phyloP scores from a whole-genome alignment of 2,329 filamentous ascomycete genomes.

The Ophiostoma sp. region DNA sequence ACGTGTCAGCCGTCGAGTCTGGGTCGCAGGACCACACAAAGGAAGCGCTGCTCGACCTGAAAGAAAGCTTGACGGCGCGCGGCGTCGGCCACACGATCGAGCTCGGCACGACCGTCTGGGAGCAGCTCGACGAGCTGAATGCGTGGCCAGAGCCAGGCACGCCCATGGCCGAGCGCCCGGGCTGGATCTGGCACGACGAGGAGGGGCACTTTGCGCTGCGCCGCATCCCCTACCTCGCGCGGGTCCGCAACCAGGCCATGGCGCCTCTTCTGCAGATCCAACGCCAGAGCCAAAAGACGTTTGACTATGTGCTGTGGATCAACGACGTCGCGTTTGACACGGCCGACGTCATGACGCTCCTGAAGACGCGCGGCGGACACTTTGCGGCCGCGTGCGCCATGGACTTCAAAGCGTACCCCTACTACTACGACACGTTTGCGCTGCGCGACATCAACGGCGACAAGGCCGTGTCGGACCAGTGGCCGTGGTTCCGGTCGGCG shows the following conservation, averaged over 20 bases:
- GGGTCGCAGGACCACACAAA: slow-evolving; percentile 65
- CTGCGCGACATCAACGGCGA: slow-evolving; percentile 50
- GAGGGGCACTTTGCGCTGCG: slow-evolving; percentile 50
- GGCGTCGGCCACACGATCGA: slow-evolving; percentile 51
- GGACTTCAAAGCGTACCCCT: slow-evolving; percentile 50
- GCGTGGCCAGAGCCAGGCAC: slow-evolving; percentile 33
- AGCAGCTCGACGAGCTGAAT: slow-evolving; percentile 53
- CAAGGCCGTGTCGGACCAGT: slow-evolving; percentile 47
- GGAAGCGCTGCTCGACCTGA: slow-evolving; percentile 52
- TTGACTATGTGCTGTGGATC: slow-evolving; percentile 54
- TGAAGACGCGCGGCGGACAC: slow-evolving; percentile 48
- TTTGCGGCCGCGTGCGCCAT: slow-evolving; percentile 58
- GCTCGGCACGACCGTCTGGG: slow-evolving; percentile 48
- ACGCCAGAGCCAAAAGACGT: slow-evolving; percentile 30
- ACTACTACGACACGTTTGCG: slow-evolving; percentile 58
- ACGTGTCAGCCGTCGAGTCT: slow-evolving; percentile 60
- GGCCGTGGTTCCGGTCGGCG: slow-evolving; percentile 53
- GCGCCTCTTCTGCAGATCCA: slow-evolving; percentile 50
- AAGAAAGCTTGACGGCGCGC: slow-evolving; percentile 45
- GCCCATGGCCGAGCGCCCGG: slow-evolving; percentile 38
- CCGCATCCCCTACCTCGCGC: slow-evolving; percentile 63
- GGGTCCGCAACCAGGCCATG: slow-evolving; percentile 57
- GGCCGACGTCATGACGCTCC: slow-evolving; percentile 47
- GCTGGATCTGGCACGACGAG: slow-evolving; percentile 56
- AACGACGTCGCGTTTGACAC: slow-evolving; percentile 56